These are phyloP conservation scores for Malus domestica DNA, from an alignment of 306 rosid genomes.

Conservation along the genomic window ASM211411v1 NC_041798.1:3100501-3101000, in stretches of 20 bases:
- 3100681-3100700: background rate
- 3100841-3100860: background rate
- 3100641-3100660: background rate
- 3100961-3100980: too few species aligned
- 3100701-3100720: background rate
- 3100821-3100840: background rate
- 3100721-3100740: background rate
- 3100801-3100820: background rate
- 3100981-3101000: accelerated
- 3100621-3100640: background rate
- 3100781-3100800: background rate
- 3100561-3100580: background rate
- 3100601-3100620: background rate
- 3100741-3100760: background rate
- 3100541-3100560: background rate
- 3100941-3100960: accelerated
- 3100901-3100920: too few species aligned
- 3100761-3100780: background rate
- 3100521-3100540: too few species aligned
- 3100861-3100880: background rate
- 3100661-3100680: background rate
- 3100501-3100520: background rate
- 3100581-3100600: background rate
- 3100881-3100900: too few species aligned
- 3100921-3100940: too few species aligned